phyloP scores from a whole-genome alignment of 2,329 filamentous ascomycete species.

The Diaporthe sp. region DNA sequence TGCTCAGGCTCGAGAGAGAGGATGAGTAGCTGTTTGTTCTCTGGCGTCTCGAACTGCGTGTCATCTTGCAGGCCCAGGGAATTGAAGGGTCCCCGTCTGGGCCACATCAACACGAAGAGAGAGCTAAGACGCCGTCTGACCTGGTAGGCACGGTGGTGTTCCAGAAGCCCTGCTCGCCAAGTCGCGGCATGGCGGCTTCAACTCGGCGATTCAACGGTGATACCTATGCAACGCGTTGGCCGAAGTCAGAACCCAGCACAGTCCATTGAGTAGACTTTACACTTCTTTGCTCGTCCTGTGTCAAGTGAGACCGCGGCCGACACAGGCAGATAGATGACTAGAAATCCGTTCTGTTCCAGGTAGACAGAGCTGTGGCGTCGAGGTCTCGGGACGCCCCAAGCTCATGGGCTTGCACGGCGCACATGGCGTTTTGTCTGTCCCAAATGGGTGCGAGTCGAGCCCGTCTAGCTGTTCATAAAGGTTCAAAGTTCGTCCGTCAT shows the following conservation, averaged over 20 bases:
- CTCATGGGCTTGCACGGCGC: neutral
- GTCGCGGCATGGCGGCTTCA: slow-evolving; percentile 32
- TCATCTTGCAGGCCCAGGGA: neutral
- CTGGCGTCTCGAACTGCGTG: neutral
- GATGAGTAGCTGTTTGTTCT: neutral
- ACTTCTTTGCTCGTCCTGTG: slow-evolving; percentile 3
- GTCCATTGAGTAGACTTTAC: slow-evolving; percentile 25
- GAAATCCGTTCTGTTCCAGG: neutral
- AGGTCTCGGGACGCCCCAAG: neutral
- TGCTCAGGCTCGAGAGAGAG: neutral
- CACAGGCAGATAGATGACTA: neutral
- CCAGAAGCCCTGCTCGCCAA: slow-evolving; percentile 36
- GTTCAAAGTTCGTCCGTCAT: neutral
- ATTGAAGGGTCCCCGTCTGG: neutral
- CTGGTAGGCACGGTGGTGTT: slow-evolving; percentile 21
- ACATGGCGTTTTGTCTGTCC: neutral
- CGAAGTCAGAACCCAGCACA: slow-evolving; percentile 26
- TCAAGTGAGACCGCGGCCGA: slow-evolving; percentile 11
- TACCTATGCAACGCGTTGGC: slow-evolving; percentile 22
- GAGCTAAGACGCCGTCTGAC: slow-evolving; percentile 7
- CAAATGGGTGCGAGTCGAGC: neutral
- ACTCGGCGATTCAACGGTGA: slow-evolving; percentile 32
- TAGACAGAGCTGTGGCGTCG: neutral
- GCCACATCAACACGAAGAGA: neutral
- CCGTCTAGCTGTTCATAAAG: slow-evolving; percentile 8